Conservation (phyloP, 1,284 basidiomycete genomes). For the Ustilago curta region DNA sequence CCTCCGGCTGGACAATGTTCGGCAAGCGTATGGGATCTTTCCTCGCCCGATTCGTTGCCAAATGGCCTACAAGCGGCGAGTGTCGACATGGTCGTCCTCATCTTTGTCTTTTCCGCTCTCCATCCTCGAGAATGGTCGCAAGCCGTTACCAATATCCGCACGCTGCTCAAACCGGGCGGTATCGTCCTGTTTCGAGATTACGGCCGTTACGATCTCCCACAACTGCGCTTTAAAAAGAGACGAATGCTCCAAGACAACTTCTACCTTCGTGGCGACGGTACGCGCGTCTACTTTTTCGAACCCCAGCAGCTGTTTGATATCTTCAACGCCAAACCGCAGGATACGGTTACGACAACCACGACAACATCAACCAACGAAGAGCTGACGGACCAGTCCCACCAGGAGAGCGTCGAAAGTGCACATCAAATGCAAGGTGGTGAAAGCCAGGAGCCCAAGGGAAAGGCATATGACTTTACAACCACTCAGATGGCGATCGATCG, state of each 20-base stretch:
- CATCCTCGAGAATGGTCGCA: slow-evolving; percentile 91
- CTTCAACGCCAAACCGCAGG: slow-evolving; percentile 55
- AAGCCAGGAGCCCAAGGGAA: not conserved
- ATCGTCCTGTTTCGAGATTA: slow-evolving; percentile 90
- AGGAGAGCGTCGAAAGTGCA: not conserved
- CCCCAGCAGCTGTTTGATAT: slow-evolving; percentile 60
- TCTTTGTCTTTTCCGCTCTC: slow-evolving; percentile 93
- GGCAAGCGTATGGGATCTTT: slow-evolving; percentile 91
- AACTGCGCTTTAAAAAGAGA: slow-evolving; percentile 89
- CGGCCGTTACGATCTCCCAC: slow-evolving; percentile 87
- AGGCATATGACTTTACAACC: slow-evolving; percentile 51
- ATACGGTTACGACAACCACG: slow-evolving; percentile 16
- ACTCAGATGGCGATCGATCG: slow-evolving; percentile 66
- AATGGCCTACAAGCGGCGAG: slow-evolving; percentile 70
- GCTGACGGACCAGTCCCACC: not conserved
- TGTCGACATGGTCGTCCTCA: slow-evolving; percentile 89
- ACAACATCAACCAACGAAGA: not conserved
- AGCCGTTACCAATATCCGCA: slow-evolving; percentile 82
- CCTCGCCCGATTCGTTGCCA: slow-evolving; percentile 66
- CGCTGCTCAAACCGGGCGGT: slow-evolving; percentile 88
- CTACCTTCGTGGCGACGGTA: slow-evolving; percentile 85
- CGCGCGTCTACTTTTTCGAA: slow-evolving; percentile 73
- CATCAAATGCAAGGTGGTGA: not conserved
- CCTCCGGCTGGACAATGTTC: slow-evolving; percentile 72
- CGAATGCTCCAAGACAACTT: slow-evolving; percentile 88